phyloP scores from a whole-genome alignment of 306 rosid genomes.

The Dalbergia oliveri region DNA sequence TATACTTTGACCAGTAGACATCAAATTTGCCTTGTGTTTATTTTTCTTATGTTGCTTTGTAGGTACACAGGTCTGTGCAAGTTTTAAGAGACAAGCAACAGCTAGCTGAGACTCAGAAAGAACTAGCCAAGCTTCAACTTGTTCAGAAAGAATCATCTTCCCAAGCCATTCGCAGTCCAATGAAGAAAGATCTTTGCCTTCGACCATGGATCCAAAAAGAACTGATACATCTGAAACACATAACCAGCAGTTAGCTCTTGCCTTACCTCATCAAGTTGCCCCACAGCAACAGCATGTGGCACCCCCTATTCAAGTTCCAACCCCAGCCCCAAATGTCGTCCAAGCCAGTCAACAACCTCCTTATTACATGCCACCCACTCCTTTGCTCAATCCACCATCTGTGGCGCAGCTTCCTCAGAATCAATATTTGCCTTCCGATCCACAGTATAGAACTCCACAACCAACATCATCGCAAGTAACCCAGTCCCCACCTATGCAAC shows the following conservation, averaged over 20 bases:
- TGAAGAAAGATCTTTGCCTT: conserved; percentile 72
- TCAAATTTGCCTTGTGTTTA: conserved; percentile 14
- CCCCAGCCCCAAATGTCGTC: conserved; percentile 59
- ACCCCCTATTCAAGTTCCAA: conserved; percentile 62
- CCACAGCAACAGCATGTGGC: conserved; percentile 63
- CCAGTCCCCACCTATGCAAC: conserved; percentile 64
- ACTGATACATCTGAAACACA: conserved; percentile 62
- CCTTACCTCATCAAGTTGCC: conserved; percentile 74
- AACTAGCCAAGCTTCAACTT: conserved; percentile 86
- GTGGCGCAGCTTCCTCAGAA: conserved; percentile 63
- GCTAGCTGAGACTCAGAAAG: conserved; percentile 90
- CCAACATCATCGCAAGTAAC: conserved; percentile 66
- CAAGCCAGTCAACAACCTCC: conserved; percentile 63
- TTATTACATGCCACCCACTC: conserved; percentile 67
- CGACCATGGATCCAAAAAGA: conserved; percentile 59
- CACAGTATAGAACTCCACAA: conserved; percentile 68
- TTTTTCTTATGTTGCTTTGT: conserved; percentile 46
- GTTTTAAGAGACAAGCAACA: conserved; percentile 94
- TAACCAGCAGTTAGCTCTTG: conserved; percentile 86
- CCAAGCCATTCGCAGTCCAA: conserved; percentile 64
- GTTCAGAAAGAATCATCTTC: conserved; percentile 77
- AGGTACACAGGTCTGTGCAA: conserved; percentile 96
- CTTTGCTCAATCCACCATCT: conserved; percentile 59
- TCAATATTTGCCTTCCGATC: conserved; percentile 68
- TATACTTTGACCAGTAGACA: not conserved